Conservation (phyloP, 164 flowering plant genomes). For the Piper betle region DNA sequence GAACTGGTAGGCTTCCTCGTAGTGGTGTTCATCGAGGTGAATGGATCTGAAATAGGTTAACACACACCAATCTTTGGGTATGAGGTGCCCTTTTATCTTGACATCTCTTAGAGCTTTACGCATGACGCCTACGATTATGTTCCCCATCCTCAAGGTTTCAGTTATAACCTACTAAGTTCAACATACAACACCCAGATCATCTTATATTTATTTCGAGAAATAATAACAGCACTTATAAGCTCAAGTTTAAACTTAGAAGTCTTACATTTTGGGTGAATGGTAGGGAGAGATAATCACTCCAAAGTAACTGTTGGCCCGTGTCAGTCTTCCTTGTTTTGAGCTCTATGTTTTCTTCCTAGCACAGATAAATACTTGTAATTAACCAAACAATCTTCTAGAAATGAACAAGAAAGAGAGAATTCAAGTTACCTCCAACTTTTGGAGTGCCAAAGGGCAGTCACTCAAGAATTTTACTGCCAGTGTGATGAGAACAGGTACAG, state of each 20-base stretch:
- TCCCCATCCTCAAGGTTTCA: constrained; percentile 85
- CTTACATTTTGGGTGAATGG: constrained; percentile 81
- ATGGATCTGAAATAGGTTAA: constrained; percentile 73
- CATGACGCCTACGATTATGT: constrained; percentile 75
- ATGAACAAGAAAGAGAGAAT: background rate
- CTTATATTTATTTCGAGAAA: too few relatives aligned
- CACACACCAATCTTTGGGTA: constrained; percentile 87
- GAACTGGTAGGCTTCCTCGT: constrained; percentile 60
- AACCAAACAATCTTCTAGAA: background rate
- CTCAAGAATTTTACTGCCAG: constrained; percentile 77
- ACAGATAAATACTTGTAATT: background rate
- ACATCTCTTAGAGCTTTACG: constrained; percentile 79
- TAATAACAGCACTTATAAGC: background rate
- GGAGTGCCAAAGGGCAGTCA: constrained; percentile 67
- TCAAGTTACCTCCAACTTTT: constrained; percentile 38
- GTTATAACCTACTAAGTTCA: constrained; percentile 55
- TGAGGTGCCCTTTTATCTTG: constrained; percentile 57
- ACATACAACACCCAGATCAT: background rate
- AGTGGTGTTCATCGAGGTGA: constrained; percentile 67
- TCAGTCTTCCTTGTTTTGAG: constrained; percentile 40
- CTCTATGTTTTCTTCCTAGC: constrained; percentile 77
- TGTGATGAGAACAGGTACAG: constrained; percentile 81
- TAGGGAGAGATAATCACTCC: constrained; percentile 57
- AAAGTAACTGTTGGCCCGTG: constrained; percentile 33
- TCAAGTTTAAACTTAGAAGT: too few relatives aligned